Evolutionary conservation across 495 filamentous ascomycete genomes (phyloP), one percentile per base, ranked within the genome.

Genomic region (Aspergillus heteromorphus): DNA sequence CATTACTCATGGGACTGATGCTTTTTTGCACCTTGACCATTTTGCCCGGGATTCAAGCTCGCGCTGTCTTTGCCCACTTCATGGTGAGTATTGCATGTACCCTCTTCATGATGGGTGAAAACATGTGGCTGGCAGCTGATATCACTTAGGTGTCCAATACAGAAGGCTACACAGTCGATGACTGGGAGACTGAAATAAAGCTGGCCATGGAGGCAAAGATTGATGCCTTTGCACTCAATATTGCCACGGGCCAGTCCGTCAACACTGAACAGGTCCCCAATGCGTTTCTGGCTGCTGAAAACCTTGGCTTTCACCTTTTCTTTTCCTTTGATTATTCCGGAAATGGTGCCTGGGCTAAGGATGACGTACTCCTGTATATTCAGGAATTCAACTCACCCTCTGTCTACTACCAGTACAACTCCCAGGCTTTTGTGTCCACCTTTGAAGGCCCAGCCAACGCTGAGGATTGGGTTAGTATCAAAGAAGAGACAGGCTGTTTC

Each of bases 171-270:
- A 40, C 49, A 0, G 6, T 31, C 1, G 19, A 21, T 4, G 74
- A 84, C 43, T 88, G 83, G 79, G 59, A 69, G 23, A 68, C 67
- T 13, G 84, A 89, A 48, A 83, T 89, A 38, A 59, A 56, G 6
- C 62, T 74, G 4, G 86, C 86, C 5, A 75, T 81, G 54, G 73
- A 74, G 4, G 75, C 80, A 0, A 74, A 80, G 27, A 87, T 90
- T 48, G 86, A 90, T 62, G 87, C 81, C 0, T 90, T 90, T 60
- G 85, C 81, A 0, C 61, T 89, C 14, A 88, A 89, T 51, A 79
- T 87, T 41, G 86, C 77, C 0, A 68, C 76, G 1, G 66, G 55
- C 2, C 79, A 84, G 48, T 56, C 62, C 0, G 75, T 67, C 60
- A 79, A 73, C 14, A 60, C 61, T 6, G 53, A 49, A 4, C 74